Evolutionary conservation across 148 eudicot genomes (phyloP).

Genomic region (Agrostemma githago): DNA sequence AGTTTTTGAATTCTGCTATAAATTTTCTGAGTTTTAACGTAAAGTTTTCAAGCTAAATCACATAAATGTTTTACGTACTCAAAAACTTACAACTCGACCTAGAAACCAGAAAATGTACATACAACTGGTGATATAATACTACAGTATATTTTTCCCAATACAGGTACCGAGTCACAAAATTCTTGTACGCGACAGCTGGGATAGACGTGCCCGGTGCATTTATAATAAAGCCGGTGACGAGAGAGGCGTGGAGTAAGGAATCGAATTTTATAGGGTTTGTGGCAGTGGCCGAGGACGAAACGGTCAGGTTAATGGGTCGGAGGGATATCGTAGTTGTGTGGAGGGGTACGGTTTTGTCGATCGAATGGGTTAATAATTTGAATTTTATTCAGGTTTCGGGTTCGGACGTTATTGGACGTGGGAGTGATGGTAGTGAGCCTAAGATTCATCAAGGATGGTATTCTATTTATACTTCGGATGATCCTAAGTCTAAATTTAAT

Average conservation of each 20-base stretch:
- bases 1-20: too few relatives aligned
- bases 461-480: constrained; percentile 30
- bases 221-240: constrained; percentile 37
- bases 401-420: constrained; percentile 25
- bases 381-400: constrained; percentile 40
- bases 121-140: too few relatives aligned
- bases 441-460: constrained; percentile 34
- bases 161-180: constrained; percentile 37
- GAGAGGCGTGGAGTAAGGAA: constrained; percentile 51
- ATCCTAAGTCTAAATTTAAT: constrained; percentile 13
- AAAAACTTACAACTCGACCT: too few relatives aligned
- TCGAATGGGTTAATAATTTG: constrained; percentile 61
- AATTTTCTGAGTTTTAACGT: too few relatives aligned
- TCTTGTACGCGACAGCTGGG: constrained; percentile 48
- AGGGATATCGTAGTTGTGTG: constrained; percentile 69
- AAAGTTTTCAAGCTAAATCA: too few relatives aligned
- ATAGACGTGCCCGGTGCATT: constrained; percentile 33
- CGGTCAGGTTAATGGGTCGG: constrained; percentile 43
- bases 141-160: not conserved
- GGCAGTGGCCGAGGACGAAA: constrained; percentile 55
- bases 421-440: constrained; percentile 2
- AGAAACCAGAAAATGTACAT: too few relatives aligned
- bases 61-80: too few relatives aligned
- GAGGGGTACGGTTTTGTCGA: constrained; percentile 48
- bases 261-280: constrained; percentile 75